Conservation (phyloP, 768 basidiomycete species). For the Lactifluus piperatus region DNA sequence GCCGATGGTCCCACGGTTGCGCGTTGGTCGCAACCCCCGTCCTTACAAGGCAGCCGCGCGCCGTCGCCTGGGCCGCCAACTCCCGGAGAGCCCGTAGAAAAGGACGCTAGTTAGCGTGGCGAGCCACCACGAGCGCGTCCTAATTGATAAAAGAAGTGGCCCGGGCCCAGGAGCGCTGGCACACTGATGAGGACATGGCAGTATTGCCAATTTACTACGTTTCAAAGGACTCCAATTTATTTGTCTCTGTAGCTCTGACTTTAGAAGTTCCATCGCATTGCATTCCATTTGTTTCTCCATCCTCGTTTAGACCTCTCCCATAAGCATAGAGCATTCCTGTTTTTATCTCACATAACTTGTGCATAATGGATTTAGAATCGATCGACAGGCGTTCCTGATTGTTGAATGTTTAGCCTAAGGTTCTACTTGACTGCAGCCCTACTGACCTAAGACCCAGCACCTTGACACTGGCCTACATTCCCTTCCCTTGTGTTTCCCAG, state of each 20-base stretch:
- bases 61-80: constrained; percentile 5
- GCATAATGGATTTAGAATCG: too few relatives aligned
- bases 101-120: background rate
- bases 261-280: background rate
- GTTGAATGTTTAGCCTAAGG: too few relatives aligned
- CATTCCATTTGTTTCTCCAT: background rate
- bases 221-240: background rate
- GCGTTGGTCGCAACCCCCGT: constrained; percentile 13
- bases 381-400: too few relatives aligned
- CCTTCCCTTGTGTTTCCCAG: too few relatives aligned
- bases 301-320: background rate
- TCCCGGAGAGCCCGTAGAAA: background rate
- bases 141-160: background rate
- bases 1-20: constrained; percentile 20
- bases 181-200: background rate
- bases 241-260: background rate
- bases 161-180: background rate
- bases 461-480: too few relatives aligned
- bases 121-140: background rate
- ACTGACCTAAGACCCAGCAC: too few relatives aligned
- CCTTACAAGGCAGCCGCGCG: constrained; percentile 9
- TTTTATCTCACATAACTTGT: background rate
- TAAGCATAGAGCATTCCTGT: background rate
- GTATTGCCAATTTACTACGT: background rate
- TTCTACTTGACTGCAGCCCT: too few relatives aligned